Conservation (phyloP, 768 basidiomycete genomes). For the Mrakia blollopis region DNA sequence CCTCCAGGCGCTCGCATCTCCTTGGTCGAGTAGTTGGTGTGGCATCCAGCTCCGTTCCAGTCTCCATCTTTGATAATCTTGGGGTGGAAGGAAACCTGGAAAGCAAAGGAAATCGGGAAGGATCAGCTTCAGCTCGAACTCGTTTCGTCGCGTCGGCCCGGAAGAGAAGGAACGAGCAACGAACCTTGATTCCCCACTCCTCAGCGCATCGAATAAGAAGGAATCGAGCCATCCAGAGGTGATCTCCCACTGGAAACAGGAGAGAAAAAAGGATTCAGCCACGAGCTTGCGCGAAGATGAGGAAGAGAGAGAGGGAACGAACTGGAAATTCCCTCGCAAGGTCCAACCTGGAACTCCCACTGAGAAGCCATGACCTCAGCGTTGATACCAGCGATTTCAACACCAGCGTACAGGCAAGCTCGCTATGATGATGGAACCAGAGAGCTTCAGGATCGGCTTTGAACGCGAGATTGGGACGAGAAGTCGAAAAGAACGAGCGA, state of each 20-base stretch:
- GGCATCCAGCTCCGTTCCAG: constrained; percentile 97
- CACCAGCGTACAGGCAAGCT: constrained; percentile 78
- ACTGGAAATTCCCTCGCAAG: constrained; percentile 87
- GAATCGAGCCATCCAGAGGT: constrained; percentile 96
- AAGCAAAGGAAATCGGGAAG: background rate
- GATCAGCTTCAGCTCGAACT: background rate
- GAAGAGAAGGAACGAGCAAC: background rate
- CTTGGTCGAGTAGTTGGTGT: constrained; percentile 86
- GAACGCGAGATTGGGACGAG: no score
- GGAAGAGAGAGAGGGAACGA: background rate
- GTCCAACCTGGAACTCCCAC: constrained; percentile 99
- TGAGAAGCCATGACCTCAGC: constrained; percentile 99
- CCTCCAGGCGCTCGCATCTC: constrained; percentile 91
- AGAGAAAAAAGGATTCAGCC: background rate
- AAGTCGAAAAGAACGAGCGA: no score
- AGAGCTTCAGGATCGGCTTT: no score
- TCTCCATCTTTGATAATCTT: constrained; percentile 87
- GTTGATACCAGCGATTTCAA: constrained; percentile 99
- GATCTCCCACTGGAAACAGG: constrained; percentile 72
- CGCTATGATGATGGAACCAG: no score
- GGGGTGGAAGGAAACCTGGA: constrained; percentile 75
- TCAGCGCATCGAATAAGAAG: constrained; percentile 92
- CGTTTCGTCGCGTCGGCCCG: background rate
- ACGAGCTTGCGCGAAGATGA: no score
- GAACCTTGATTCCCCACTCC: constrained; percentile 80